Conservation (phyloP, 2,329 filamentous ascomycete species). For the Penicillium sp. region DNA sequence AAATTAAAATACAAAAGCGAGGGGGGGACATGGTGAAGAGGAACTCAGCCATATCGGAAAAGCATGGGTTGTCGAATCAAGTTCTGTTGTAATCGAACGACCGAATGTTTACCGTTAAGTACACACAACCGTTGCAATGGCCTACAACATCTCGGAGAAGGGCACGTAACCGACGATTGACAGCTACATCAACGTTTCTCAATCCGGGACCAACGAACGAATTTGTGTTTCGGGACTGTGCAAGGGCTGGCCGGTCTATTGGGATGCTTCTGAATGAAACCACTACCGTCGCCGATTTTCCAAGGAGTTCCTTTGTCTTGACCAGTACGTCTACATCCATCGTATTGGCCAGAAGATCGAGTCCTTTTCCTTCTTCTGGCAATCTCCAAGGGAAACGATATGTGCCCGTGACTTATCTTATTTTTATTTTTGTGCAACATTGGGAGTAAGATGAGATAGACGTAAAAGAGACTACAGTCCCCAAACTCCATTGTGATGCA, state of each 20-base stretch:
- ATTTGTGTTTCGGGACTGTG: constrained; percentile 47
- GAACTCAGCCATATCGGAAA: no score
- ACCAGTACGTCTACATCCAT: constrained; percentile 36
- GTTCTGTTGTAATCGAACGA: no score
- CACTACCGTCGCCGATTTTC: constrained; percentile 48
- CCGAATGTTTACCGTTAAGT: no score
- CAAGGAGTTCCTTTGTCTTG: constrained; percentile 41
- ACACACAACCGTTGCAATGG: constrained; percentile 5
- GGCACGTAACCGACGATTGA: constrained; percentile 18
- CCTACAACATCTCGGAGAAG: constrained; percentile 21
- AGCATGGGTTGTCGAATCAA: no score
- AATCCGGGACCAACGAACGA: constrained; percentile 40
- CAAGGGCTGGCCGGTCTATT: constrained; percentile 51
- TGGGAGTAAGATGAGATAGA: no score
- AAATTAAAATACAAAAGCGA: no score
- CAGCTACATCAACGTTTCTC: constrained; percentile 42
- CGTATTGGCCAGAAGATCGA: background rate
- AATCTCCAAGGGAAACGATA: no score
- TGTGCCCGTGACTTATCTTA: no score
- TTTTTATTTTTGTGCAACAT: no score
- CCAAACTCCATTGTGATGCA: no score
- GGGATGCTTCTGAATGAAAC: constrained; percentile 50
- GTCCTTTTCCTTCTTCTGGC: background rate
- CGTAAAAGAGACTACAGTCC: no score
- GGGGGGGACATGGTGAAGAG: no score